Percentiles rank a stretch among this genome's conserved stretches.
phyloP scores from a whole-genome alignment of 805 yeast species.

The Kodamaea kakaduensis region DNA sequence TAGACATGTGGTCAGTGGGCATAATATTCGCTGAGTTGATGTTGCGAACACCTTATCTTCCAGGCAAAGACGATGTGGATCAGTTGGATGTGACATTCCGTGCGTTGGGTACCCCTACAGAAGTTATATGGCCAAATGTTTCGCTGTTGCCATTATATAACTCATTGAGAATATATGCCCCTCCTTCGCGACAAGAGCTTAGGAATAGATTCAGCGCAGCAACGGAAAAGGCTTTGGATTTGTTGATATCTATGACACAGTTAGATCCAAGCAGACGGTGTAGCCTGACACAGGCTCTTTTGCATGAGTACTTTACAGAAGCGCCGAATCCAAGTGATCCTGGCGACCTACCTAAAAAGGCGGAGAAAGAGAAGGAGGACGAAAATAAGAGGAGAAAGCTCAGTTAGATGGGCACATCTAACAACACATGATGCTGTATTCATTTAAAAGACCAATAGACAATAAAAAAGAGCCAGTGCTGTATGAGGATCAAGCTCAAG shows the following conservation, averaged over 20 bases:
- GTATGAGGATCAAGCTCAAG: too few relatives aligned
- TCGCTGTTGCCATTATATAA: constrained; percentile 73
- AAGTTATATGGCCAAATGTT: constrained; percentile 87
- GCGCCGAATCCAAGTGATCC: constrained; percentile 73
- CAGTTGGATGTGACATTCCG: constrained; percentile 91
- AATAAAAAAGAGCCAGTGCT: too few relatives aligned
- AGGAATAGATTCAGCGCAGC: constrained; percentile 87
- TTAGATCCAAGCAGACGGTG: constrained; percentile 77
- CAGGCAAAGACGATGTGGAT: constrained; percentile 86
- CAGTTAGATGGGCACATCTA: constrained; percentile 16
- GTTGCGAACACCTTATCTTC: constrained; percentile 91
- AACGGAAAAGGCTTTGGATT: constrained; percentile 73
- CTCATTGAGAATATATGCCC: constrained; percentile 71
- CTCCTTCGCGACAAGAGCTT: constrained; percentile 75
- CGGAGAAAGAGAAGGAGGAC: constrained; percentile 15
- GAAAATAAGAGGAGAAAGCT: constrained; percentile 18
- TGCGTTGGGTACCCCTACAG: constrained; percentile 96
- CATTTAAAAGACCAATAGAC: too few relatives aligned
- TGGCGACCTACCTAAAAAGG: constrained; percentile 51
- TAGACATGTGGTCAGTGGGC: constrained; percentile 45
- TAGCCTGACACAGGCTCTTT: constrained; percentile 58
- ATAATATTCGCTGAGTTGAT: constrained; percentile 90
- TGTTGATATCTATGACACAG: constrained; percentile 66
- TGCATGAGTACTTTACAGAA: constrained; percentile 67
- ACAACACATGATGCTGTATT: background rate